Conservation (phyloP, 352 stramenopile species). For the Pythium periplocum region DNA sequence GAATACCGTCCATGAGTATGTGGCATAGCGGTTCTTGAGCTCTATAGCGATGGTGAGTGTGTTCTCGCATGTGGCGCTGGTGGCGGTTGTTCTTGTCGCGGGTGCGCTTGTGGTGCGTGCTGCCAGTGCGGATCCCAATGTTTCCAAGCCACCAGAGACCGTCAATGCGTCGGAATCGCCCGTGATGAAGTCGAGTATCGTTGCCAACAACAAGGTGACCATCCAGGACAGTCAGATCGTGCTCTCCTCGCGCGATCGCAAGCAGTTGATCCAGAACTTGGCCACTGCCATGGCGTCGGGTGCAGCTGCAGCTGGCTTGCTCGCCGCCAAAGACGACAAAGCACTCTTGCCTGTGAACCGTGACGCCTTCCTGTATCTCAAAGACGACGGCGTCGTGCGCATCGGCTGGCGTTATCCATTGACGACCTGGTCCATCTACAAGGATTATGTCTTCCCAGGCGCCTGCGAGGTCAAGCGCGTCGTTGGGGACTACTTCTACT, state of each 20-base stretch:
- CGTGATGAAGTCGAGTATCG: conserved; percentile 3
- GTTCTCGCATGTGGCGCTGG: too few relatives aligned
- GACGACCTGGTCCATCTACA: conserved; percentile 14
- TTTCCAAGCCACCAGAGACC: background rate
- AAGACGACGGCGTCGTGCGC: conserved; percentile 7
- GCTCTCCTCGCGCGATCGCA: conserved; percentile 14
- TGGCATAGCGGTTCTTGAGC: too few relatives aligned
- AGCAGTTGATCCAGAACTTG: conserved; percentile 10
- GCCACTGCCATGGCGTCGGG: background rate
- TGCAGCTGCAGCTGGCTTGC: too few relatives aligned
- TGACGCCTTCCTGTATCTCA: conserved; percentile 18
- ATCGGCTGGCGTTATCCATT: conserved; percentile 18
- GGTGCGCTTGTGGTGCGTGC: too few relatives aligned
- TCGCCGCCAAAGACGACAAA: background rate
- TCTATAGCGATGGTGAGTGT: too few relatives aligned
- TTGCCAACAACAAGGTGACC: conserved; percentile 15
- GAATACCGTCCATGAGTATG: too few relatives aligned
- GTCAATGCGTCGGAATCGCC: background rate
- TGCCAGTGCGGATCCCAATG: too few relatives aligned
- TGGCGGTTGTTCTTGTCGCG: too few relatives aligned
- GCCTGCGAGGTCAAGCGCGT: conserved; percentile 14
- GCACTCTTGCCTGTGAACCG: conserved; percentile 10
- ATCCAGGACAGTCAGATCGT: conserved; percentile 20
- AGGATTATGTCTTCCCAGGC: conserved; percentile 7
- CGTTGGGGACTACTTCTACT: conserved; percentile 18